Evolutionary conservation across 352 stramenopile genomes (phyloP), one percentile per base, ranked within the genome.

Genomic region (Globisporangium paddicum): DNA sequence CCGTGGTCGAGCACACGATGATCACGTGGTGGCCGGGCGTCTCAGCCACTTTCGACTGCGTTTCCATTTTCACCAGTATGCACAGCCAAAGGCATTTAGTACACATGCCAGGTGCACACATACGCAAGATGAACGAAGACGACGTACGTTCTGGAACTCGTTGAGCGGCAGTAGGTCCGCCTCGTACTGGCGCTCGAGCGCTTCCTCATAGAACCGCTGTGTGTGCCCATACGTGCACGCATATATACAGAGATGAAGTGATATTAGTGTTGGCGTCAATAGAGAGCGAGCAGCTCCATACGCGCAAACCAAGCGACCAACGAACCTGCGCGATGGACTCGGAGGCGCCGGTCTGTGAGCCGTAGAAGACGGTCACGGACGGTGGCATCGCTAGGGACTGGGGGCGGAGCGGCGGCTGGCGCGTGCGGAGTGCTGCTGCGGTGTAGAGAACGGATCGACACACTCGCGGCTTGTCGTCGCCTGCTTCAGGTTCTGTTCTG

Each of bases 1-100:
- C 96, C 2, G 96, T 98, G 21, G 94, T 99, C 26, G 91, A 98
- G 56, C 82, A 95, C 52, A 98, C 83, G 32, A 98, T 64, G 34
- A 98, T 68, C 47, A 94, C 66, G 44, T 81, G 73, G 32, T 83
- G 71, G 6, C 56, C 73, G 10, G 79, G 63, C 16, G 64, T 62
- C n/a, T 63, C 55, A 50, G 64, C 65, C 47, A 86, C 64, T 66
- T 73, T 77, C 55, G 62, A 73, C 73, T 87, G 38, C 44, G 28
- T 28, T 3, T 38, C 8, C 26, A 41, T n/a, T 45, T 14, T 32
- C 18, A 44, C 19, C 21, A 5, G 3, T 23, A 50, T 21, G n/a
- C 8, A 18, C 26, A 38, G 4, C 18, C 19, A 16, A 26, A 25
- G 19, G 2, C 26, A 19, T n/a, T 52, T 34, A 52, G 44, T 34